Evolutionary conservation across 169 alveolate genomes (phyloP), one percentile per base, ranked within the genome.

Genomic region (Plasmodium fragile): DNA sequence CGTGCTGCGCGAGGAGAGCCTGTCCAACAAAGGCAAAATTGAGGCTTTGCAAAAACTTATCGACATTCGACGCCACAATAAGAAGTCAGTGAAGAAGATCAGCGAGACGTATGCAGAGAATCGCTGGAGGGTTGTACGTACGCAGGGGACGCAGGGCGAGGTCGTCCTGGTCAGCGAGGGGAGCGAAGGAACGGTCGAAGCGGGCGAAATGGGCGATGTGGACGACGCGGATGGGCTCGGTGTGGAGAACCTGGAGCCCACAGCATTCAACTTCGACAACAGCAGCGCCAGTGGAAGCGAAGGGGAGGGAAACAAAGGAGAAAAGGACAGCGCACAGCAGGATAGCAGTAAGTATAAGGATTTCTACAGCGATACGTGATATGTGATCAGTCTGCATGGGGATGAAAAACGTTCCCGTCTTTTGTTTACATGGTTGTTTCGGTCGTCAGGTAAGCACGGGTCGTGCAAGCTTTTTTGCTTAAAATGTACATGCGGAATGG

Each of bases 31-130:
- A 1, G 30, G 81, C 32, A 89, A 89, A 78, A 6, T 89, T 0
- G 71, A 78, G 39, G 81, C 81, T 53, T 65, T 89, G 70, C 79
- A 89, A 59, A 59, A 89, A 39, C 8, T 78, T 59, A 69, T 89
- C 45, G 90, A 89, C 34, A 89, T 89, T 59, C 65, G 89, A 11
- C 81, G 82, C 28, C 89, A 89, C 49, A 89, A 89, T 78, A 89
- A 72, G 52, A 89, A 78, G 70, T 89, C 80, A 0, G 45, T 79
- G 2, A 78, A 34, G 36, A 30, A 78, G 22, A 49, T 78, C 4
- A 78, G 53, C 69, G 90, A 89, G 81, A 69, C 65, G 3, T 43
- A 77, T 41, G 94, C 72, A 41, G 89, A 89, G 71, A 89, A 89
- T 89, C 81, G 53, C 43, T 89, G 94, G 94, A 89, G 69, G 34